Percentiles rank a stretch among this genome's conserved stretches.
These are phyloP conservation scores for Chenopodium suecicum DNA, from an alignment of 148 eudicot genomes.

Conservation along the genomic window DNA sequence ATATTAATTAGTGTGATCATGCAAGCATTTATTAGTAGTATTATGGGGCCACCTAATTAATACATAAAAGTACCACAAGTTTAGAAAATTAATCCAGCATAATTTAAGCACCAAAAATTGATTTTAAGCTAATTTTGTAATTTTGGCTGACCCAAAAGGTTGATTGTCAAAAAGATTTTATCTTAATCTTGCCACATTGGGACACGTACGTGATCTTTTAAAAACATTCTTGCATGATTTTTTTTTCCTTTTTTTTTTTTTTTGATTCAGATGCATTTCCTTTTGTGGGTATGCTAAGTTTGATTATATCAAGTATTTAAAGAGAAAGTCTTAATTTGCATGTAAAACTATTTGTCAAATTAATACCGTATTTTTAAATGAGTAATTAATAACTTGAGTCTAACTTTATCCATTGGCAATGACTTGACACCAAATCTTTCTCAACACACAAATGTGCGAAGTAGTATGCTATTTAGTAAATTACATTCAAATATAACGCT, in stretches of 20 bases:
- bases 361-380: no score
- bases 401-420: no score
- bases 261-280: not conserved
- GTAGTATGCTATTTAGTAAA: no score
- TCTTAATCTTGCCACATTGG: not conserved
- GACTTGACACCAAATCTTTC: no score
- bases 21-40: not conserved
- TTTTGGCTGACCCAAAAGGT: not conserved
- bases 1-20: no score
- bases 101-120: not conserved
- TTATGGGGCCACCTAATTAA: not conserved
- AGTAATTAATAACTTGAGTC: no score
- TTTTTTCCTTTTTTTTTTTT: no score
- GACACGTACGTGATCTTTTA: not conserved
- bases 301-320: no score
- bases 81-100: not conserved
- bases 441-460: no score
- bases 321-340: no score
- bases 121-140: not conserved
- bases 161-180: not conserved
- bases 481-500: no score
- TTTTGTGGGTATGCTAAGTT: not conserved
- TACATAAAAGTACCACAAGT: not conserved
- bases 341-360: no score
- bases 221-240: not conserved